Conservation (phyloP, 148 eudicot genomes). For the Mesembryanthemum crystallinum region DNA sequence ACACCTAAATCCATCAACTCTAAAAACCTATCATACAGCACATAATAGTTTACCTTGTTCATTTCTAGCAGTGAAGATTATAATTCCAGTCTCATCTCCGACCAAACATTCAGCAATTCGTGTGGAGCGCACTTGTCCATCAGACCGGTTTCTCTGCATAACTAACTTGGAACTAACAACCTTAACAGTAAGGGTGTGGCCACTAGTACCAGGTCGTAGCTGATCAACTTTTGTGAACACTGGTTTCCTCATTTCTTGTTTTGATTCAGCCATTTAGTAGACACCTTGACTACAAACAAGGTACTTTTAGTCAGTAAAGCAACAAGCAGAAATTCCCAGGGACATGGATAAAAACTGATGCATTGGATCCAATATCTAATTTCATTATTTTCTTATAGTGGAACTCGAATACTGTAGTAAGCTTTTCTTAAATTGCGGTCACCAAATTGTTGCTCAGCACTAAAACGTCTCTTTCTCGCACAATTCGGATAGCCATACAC, state of each 20-base stretch:
- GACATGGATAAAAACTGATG: neutral
- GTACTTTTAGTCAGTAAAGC: neutral
- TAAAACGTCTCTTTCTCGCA: too few relatives aligned
- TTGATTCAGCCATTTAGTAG: constrained; percentile 42
- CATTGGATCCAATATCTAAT: neutral
- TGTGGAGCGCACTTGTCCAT: constrained; percentile 41
- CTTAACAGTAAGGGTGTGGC: constrained; percentile 56
- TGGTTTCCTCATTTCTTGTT: constrained; percentile 54
- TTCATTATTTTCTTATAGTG: neutral
- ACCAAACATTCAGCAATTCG: constrained; percentile 57
- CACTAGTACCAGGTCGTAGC: constrained; percentile 50
- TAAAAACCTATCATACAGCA: neutral
- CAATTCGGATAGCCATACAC: neutral
- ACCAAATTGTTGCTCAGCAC: too few relatives aligned
- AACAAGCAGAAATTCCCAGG: neutral
- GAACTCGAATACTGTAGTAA: neutral
- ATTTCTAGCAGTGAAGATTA: constrained; percentile 61
- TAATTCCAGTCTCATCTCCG: constrained; percentile 65
- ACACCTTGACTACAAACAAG: constrained; percentile 17
- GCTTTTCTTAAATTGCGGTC: neutral
- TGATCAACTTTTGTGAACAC: constrained; percentile 56
- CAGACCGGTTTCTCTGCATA: constrained; percentile 45
- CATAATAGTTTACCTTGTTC: constrained; percentile 47
- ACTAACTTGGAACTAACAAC: constrained; percentile 46
- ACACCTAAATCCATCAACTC: neutral